These are phyloP conservation scores for Auxenochlorella pyrenoidosa DNA, from an alignment of 139 green algal genomes.

Conservation along the genomic window DNA sequence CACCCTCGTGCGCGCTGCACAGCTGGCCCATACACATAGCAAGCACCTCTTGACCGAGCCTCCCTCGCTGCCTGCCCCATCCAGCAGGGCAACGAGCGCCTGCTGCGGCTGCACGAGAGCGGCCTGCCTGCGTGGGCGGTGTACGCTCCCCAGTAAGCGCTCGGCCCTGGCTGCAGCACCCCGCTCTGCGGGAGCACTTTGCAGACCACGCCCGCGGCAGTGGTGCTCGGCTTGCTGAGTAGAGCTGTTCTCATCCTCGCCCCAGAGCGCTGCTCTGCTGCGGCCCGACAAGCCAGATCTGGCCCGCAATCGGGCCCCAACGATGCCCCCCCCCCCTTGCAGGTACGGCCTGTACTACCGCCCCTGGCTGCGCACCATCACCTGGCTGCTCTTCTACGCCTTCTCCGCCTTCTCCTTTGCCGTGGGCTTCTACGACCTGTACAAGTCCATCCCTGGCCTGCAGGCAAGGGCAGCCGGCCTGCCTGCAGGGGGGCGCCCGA, in stretches of 20 bases:
- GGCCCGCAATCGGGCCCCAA: background rate
- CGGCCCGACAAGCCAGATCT: too few relatives aligned
- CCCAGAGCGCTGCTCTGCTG: background rate
- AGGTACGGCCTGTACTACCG: constrained; percentile 46
- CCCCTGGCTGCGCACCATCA: constrained; percentile 78
- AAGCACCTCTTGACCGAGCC: too few relatives aligned
- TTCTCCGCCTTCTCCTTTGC: constrained; percentile 81
- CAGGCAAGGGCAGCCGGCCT: constrained; percentile 43
- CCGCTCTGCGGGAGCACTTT: background rate
- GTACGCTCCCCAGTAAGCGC: constrained; percentile 57
- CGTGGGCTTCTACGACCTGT: constrained; percentile 79
- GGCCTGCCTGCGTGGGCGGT: constrained; percentile 81
- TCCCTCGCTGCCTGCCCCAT: background rate
- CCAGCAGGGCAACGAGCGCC: constrained; percentile 69
- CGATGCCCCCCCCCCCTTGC: too few relatives aligned
- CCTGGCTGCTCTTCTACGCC: constrained; percentile 77
- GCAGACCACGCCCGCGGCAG: background rate
- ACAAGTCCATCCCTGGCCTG: constrained; percentile 84
- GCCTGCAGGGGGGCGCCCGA: too few relatives aligned
- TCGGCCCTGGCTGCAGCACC: background rate
- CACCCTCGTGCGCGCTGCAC: too few relatives aligned
- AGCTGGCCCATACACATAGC: too few relatives aligned
- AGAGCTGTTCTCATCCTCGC: background rate
- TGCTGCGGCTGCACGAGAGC: constrained; percentile 85
- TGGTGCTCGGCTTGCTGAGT: background rate